Evolutionary conservation across 768 basidiomycete genomes (phyloP).

Genomic region (Xerocomellus intermedius): DNA sequence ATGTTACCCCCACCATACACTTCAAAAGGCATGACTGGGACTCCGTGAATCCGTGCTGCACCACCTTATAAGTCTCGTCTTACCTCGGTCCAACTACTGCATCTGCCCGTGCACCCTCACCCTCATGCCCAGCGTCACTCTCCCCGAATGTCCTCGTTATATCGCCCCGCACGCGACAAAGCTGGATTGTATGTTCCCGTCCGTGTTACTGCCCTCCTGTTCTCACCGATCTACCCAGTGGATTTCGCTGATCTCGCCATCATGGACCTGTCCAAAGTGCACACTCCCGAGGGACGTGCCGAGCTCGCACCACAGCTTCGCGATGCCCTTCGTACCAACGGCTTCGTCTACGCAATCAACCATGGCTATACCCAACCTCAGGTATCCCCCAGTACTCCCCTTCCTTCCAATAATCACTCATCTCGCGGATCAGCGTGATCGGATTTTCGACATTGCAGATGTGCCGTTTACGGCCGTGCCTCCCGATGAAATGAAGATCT

Average conservation of each 20-base stretch:
- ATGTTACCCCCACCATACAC: too few species aligned
- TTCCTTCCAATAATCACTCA: slow-evolving; percentile 11
- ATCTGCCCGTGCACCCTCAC: not conserved
- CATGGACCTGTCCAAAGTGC: slow-evolving; percentile 47
- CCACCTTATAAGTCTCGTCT: too few species aligned
- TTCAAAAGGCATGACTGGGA: too few species aligned
- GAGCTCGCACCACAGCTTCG: slow-evolving; percentile 41
- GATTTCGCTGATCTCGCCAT: slow-evolving; percentile 50
- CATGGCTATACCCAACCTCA: slow-evolving; percentile 40
- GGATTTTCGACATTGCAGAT: slow-evolving; percentile 50
- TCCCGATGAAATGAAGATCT: slow-evolving; percentile 41
- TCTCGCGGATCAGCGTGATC: slow-evolving; percentile 35
- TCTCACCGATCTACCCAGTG: slow-evolving; percentile 35
- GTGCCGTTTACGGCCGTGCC: slow-evolving; percentile 41
- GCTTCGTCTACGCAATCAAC: slow-evolving; percentile 42
- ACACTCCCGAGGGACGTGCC: slow-evolving; percentile 40
- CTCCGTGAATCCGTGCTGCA: too few species aligned
- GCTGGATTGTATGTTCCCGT: slow-evolving; percentile 32
- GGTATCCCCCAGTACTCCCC: slow-evolving; percentile 9
- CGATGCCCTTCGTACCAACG: slow-evolving; percentile 44
- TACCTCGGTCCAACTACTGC: too few species aligned
- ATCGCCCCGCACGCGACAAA: slow-evolving; percentile 31
- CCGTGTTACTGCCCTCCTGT: not conserved
- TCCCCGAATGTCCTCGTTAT: slow-evolving; percentile 37
- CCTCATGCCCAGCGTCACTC: slow-evolving; percentile 31